Evolutionary conservation across 495 filamentous ascomycete genomes (phyloP).

Genomic region (Xylaria telfairii): DNA sequence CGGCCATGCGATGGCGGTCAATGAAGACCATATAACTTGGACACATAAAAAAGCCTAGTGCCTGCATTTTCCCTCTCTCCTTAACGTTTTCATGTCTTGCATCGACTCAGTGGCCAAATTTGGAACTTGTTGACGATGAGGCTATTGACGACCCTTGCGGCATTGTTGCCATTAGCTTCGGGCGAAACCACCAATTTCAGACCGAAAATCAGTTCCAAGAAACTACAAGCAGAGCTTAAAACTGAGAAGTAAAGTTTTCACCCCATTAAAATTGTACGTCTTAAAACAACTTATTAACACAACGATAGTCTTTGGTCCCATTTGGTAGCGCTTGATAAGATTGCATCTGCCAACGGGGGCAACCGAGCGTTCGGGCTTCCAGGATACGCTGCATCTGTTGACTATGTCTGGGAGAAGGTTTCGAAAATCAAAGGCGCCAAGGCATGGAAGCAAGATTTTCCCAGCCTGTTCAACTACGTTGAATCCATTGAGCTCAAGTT

Average conservation of each 20-base stretch:
- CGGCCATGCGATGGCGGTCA: neutral
- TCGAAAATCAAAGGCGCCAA: conserved; percentile 36
- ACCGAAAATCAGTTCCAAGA: neutral
- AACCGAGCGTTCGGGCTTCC: conserved; percentile 57
- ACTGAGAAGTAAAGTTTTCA: neutral
- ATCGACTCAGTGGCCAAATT: neutral
- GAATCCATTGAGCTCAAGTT: conserved; percentile 47
- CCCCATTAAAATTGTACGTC: neutral
- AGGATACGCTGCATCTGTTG: conserved; percentile 52
- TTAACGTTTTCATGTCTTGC: neutral
- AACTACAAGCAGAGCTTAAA: conserved; percentile 7
- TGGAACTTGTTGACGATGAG: neutral
- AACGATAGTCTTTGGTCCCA: conserved; percentile 1
- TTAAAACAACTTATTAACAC: neutral
- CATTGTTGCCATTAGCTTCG: neutral
- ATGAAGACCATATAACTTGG: neutral
- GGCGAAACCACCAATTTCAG: neutral
- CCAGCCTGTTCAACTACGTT: conserved; percentile 44
- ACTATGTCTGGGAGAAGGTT: conserved; percentile 44
- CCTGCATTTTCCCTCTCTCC: neutral
- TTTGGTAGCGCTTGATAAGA: conserved; percentile 41
- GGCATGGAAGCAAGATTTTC: conserved; percentile 50
- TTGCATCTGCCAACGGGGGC: conserved; percentile 49
- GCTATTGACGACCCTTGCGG: neutral
- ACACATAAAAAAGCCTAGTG: neutral